These are phyloP conservation scores for Leishmania arabica DNA, from an alignment of 208 protist genomes.

Conservation along the genomic window DNA sequence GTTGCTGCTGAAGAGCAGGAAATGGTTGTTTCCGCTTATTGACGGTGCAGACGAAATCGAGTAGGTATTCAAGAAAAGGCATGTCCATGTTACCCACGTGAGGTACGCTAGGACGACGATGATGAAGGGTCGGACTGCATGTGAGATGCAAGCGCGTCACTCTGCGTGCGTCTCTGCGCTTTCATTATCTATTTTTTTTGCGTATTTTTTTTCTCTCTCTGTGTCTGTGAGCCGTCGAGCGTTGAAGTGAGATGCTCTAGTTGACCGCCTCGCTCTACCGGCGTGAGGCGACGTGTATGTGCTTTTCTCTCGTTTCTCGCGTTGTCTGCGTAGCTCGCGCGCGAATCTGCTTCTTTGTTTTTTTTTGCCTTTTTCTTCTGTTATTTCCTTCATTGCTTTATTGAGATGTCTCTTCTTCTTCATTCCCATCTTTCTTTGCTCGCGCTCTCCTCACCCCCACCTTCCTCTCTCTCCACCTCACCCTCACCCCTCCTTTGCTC, in stretches of 20 bases:
- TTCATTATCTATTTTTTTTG: neutral
- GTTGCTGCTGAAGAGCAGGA: conserved; percentile 20
- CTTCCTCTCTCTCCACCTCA: neutral
- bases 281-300: neutral
- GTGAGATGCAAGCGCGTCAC: neutral
- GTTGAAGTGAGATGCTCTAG: neutral
- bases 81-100: neutral
- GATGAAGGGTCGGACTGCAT: neutral
- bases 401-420: no score
- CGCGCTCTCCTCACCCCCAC: neutral
- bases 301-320: neutral
- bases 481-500: neutral
- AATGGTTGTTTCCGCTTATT: conserved; percentile 31
- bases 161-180: neutral
- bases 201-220: neutral
- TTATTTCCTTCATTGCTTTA: no score
- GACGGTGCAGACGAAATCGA: conserved; percentile 26
- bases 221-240: neutral
- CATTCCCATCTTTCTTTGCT: neutral
- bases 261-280: neutral
- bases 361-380: neutral
- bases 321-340: no score
- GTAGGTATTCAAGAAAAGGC: neutral
- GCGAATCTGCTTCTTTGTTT: neutral
- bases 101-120: neutral